phyloP scores from a whole-genome alignment of 1,284 basidiomycete genomes.

The Leccinum pallidistipes region DNA sequence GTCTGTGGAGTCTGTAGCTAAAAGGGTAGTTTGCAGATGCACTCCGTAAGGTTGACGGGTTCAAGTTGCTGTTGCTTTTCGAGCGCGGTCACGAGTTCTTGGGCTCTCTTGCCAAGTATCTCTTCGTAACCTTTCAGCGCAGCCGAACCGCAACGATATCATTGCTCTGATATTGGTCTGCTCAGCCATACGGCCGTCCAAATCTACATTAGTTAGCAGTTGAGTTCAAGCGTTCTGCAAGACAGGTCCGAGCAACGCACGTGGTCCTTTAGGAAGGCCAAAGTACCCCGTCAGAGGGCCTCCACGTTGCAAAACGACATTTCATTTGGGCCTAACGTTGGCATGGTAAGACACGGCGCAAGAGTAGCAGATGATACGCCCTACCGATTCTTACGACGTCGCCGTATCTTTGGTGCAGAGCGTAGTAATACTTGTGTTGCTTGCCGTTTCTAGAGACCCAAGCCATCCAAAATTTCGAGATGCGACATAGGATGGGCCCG shows the following conservation, averaged over 20 bases:
- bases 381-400: conserved; percentile 40
- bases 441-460: conserved; percentile 35
- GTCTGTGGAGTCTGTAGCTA: too few species aligned
- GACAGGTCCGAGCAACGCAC: conserved; percentile 34
- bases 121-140: conserved; percentile 54
- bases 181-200: conserved; percentile 36
- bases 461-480: conserved; percentile 39
- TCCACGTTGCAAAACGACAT: conserved; percentile 45
- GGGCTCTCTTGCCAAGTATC: conserved; percentile 40
- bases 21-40: too few species aligned
- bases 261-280: conserved; percentile 53
- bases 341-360: conserved; percentile 1
- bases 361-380: neutral
- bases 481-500: conserved; percentile 33
- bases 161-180: conserved; percentile 31
- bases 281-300: conserved; percentile 48
- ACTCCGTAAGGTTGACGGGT: conserved; percentile 40
- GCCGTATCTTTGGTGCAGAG: conserved; percentile 35
- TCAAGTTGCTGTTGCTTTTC: conserved; percentile 30
- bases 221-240: conserved; percentile 9
- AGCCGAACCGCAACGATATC: conserved; percentile 36
- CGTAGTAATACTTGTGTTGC: conserved; percentile 36
- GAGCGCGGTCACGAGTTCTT: conserved; percentile 42
- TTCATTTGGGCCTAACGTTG: conserved; percentile 50
- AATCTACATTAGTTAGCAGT: conserved; percentile 22